Percentiles rank a stretch among this genome's conserved stretches.
Conservation (phyloP, 1,139 yeast genomes). For the Blastobotrys persicus region DNA sequence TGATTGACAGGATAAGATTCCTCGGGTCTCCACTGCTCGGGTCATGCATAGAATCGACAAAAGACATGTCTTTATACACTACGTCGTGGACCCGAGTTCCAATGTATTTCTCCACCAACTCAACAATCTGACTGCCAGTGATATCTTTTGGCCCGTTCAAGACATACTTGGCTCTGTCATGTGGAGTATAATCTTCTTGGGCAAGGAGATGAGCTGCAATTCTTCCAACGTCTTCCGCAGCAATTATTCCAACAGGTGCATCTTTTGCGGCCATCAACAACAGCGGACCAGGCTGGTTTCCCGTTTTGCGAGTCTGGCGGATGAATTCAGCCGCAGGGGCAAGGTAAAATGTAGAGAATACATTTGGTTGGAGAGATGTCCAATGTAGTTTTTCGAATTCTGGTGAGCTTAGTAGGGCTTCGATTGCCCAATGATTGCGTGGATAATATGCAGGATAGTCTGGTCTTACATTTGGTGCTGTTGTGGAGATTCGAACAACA, state of each 20-base stretch:
- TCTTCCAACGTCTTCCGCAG: neutral
- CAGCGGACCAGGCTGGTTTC: neutral
- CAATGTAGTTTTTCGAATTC: neutral
- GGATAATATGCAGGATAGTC: conserved; percentile 2
- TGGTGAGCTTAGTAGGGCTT: conserved; percentile 3
- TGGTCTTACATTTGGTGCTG: neutral
- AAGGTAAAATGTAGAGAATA: neutral
- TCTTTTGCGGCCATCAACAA: neutral
- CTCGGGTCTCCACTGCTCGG: neutral
- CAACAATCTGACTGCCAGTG: neutral
- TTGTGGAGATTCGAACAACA: neutral
- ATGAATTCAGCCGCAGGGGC: neutral
- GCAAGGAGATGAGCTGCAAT: neutral
- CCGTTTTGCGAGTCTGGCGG: neutral
- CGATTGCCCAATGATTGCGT: conserved; percentile 1
- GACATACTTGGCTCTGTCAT: conserved; percentile 2
- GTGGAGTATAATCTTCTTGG: neutral
- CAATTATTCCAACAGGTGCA: neutral
- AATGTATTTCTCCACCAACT: neutral
- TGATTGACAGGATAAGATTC: neutral
- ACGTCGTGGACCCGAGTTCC: neutral
- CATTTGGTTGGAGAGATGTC: neutral
- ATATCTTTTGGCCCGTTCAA: neutral
- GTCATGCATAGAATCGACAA: neutral
- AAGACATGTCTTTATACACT: neutral